Base-by-base conservation (phyloP, 345 rosid genomes). In the Adansonia digitata region DNA sequence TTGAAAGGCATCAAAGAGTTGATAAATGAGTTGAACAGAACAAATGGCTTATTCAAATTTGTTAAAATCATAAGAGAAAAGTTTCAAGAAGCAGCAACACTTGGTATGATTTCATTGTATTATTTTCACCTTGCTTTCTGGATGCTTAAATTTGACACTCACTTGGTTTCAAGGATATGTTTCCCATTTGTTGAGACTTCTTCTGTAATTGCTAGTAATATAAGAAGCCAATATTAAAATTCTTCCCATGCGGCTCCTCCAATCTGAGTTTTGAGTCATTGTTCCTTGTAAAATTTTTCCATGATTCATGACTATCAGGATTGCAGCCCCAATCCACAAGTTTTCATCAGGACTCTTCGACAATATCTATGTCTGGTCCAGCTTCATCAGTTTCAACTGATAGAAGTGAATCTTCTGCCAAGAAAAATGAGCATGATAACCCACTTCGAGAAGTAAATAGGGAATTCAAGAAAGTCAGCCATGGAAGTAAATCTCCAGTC, bases 1-100 rank as follows among this genome's bases (percentile, higher is more conserved):
- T 34, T 92, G 75, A 84, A 85, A 75, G 82, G 75, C 63, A 82
- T 81, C 46, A 77, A 89, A 74, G 93, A 89, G 81, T 81, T 90
- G 89, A 81, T 91, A 77, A 79, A 70, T 20, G 92, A 89, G 75
- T 61, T 94, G 91, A 92, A 94, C 77, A 79, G 77, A 83, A 92
- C 91, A 82, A 91, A 89, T 83, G 94, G 86, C 81, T 81, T 92
- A 40, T 94, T 88, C 83, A 84, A 81, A 81, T 92, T 91, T 86
- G 97, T 92, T 72, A 86, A 91, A 77, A 81, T 81, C 74, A 89
- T 92, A 92, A 92, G 98, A 85, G 80, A 83, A 70, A 88, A 75
- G 85, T 94, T 94, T 87, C 86, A 79, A 79, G 89, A 90, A 88
- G 79, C 88, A 71, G 88, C 87, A 35, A 74, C 74, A 53, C 77